Evolutionary conservation across 768 basidiomycete species (phyloP).

Genomic region (Boletus rex-veris): DNA sequence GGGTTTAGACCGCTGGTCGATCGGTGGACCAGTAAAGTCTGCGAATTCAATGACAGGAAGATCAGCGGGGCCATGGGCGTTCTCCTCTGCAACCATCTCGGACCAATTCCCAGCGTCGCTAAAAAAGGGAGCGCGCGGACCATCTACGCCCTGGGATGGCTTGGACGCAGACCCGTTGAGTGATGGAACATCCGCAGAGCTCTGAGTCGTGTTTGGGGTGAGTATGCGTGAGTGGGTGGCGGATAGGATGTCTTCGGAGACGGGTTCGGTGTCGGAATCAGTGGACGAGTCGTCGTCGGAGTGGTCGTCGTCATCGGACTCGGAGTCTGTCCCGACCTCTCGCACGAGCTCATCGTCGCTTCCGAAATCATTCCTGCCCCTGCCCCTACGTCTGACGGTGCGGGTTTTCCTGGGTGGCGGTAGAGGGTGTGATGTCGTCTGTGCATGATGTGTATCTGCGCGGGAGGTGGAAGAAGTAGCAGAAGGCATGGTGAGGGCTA

Average conservation of each 20-base stretch:
- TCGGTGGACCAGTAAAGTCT: constrained; percentile 42
- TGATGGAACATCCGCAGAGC: constrained; percentile 43
- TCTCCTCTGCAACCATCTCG: constrained; percentile 80
- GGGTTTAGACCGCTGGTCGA: constrained; percentile 33
- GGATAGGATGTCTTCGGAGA: constrained; percentile 57
- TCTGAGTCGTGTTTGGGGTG: constrained; percentile 68
- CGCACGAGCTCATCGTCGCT: constrained; percentile 80
- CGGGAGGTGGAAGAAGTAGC: constrained; percentile 34
- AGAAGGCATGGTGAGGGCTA: constrained; percentile 45
- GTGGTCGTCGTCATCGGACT: constrained; percentile 55
- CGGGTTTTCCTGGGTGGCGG: constrained; percentile 36
- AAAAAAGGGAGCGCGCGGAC: constrained; percentile 49
- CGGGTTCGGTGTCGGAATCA: constrained; percentile 71
- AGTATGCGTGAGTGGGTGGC: constrained; percentile 50
- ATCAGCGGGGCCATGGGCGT: constrained; percentile 55
- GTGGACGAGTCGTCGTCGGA: constrained; percentile 59
- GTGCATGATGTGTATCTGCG: constrained; percentile 28
- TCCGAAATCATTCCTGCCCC: constrained; percentile 53
- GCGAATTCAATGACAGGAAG: constrained; percentile 82
- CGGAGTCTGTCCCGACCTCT: constrained; percentile 68
- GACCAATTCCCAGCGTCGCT: constrained; percentile 63
- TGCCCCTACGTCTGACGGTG: constrained; percentile 58
- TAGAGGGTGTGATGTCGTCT: constrained; percentile 32
- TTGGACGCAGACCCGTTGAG: constrained; percentile 23
- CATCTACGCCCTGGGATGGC: constrained; percentile 27